Base-by-base conservation (phyloP, 2,329 filamentous ascomycete genomes). In the Penicillium hesseltinei region DNA sequence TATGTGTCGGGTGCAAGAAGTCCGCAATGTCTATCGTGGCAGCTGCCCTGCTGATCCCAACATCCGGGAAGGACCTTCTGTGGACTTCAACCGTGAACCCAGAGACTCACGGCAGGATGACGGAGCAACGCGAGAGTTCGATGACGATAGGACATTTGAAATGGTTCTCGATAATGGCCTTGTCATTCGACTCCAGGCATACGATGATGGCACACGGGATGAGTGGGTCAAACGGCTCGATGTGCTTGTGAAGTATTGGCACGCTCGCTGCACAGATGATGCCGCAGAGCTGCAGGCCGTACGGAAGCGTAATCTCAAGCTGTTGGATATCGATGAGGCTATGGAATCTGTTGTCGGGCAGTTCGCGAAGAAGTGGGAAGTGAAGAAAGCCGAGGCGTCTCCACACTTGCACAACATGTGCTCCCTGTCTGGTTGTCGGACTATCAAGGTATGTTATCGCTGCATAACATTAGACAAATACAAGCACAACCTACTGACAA, bases 351-450 rank as follows among this genome's bases (percentile, higher is more conserved):
- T 82, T 43, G 72, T 88, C n/a, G 86, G 86, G 10, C 85, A 88
- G 65, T 88, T 85, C 66, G 85, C 85, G 0, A 77, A 80, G 62
- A 88, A 88, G 65, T 89, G 86, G 86, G 86, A 89, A 69, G 85
- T 88, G 23, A 83, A 79, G 17, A 81, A 85, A 61, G 83, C 84
- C 1, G 81, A 82, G 62, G 84, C 86, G n/a, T 86, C 82, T 1
- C 81, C 86, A 1, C 75, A 83, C 39, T 73, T 88, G n/a, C 88
- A 87, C 75, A 86, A 89, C 69, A 81, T 88, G 75, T 89, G 86
- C 69, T 81, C 82, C n/a, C 81, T 88, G 23, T 80, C 82, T 11
- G 80, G 78, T 38, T 89, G 86, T 68, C 82, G 86, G 42, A 77
- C 82, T 19, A 83, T 89, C 53, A 78, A 79, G 63, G 77, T 80